Base-by-base conservation (phyloP, 2,329 filamentous ascomycete genomes). In the Nigrograna mackinnonii region DNA sequence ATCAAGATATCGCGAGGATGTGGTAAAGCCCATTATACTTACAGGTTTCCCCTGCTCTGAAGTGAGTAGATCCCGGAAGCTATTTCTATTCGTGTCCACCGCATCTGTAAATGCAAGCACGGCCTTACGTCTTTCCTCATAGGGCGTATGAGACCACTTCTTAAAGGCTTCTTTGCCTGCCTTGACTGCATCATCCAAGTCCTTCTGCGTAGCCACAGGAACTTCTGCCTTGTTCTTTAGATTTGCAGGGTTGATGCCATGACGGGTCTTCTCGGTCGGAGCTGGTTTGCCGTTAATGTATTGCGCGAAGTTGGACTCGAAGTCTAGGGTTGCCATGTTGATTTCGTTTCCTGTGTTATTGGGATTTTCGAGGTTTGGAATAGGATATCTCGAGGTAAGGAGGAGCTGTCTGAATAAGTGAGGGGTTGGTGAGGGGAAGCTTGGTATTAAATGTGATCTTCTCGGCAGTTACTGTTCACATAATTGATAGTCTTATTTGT, bases 191-290 rank as follows among this genome's bases (percentile, higher is more conserved):
- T 56, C 52, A 44, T 79, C 71, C 31, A 80, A 64, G 44, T 80
- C 76, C 13, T 66, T 55, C 12, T 58, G 57, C 0, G 70, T 74
- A 3, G 70, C 66, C 5, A 79, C 54, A 0, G 77, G 76, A 1
- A 78, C 75, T 16, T 71, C 67, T 1, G 70, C 66, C 39, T 75
- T 73, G 3, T 68, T 57, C 37, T 74, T 60, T 11, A 66, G 58
- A 2, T 70, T 79, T 3, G 76, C 70, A 0, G 76, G 77, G 54
- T 79, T 77, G 46, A 77, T 64, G 28, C 68, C 63, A 47, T 72
- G 68, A 21, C 72, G 68, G 12, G 31, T 34, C 11, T 13, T 12
- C 3, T 12, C 12, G 12, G 31, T 34, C 11, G 31, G 16, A 9
- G 17, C 31, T 11, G 17, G 17, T 18, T 34, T 9, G 17, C 17